Evolutionary conservation across 805 yeast species (phyloP), one percentile per base, ranked within the genome.

Genomic region (Torulaspora franciscae): DNA sequence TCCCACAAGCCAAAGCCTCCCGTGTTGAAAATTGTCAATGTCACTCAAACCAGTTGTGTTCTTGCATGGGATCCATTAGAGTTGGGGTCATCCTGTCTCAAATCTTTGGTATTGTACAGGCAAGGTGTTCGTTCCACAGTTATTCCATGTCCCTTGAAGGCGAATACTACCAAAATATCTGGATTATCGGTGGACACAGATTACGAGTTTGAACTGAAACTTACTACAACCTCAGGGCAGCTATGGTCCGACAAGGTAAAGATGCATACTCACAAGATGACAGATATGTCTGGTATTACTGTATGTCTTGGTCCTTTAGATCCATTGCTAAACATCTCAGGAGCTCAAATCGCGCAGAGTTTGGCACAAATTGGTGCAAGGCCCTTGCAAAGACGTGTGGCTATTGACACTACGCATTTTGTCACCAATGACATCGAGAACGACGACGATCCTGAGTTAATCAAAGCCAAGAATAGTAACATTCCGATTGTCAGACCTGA

Each of bases 401-500:
- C 76, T 53, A 85, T 91, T 45, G 97, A 91, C 59, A 93, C 99
- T 1, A 93, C 99, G 1, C 99, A 93, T 65, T 93, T 84, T 59
- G 73, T 93, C n/a, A 74, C 81, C 13, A 62, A 63, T 40, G 66
- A 62, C 32, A 19, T 39, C 3, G 65, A 61, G 32, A 54, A 58
- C 37, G 62, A 58, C 8, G 58, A 54, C 26, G 66, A 63, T 49
- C 57, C 50, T 15, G 90, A 86, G 64, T 85, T 78, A 69, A 73
- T 80, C 50, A 83, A 80, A 61, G 99, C 98, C 1, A 74, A 76
- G 49, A 89, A 83, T 42, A 77, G 80, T 70, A 93, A 89, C 61
- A 88, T 93, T 45, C 99, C 99, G 2, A 78, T 93, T 32, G 90
- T 93, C 23, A 77, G 95, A 64, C 98, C 99, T 0, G 97, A 93